Base-by-base conservation (phyloP, 352 stramenopile genomes). In the Thalassiosira ordinaria region DNA sequence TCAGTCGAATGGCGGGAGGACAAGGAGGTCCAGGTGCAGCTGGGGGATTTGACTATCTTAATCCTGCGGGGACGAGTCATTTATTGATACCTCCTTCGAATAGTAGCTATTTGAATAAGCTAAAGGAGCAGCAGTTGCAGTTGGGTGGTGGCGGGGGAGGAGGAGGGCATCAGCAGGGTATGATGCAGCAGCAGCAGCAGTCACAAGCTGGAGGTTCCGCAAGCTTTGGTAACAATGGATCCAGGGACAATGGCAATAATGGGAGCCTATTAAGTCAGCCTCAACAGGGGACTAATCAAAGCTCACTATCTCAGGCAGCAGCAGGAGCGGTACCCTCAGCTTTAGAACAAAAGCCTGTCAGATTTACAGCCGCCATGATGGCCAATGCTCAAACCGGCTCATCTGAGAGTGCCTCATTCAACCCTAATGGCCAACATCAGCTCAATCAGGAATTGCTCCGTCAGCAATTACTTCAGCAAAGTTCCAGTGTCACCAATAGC, bases 1-100 rank as follows among this genome's bases (percentile, higher is more conserved):
- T 84, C 9, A 86, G 67, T 9, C 69, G 88, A 20, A 46, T 91
- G 14, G 37, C 91, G 11, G 78, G 87, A 31, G 41, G 33, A 61
- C 37, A 52, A 37, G 52, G 24, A 37, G 67, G 67, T 24, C 24
- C 4, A 27, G 66, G 47, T 41, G 31, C 39, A n/a, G 47, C 29
- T 26, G 37, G 37, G 22, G 60, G 60, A 49, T 72, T 78, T n/a
- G 55, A 74, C 31, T 65, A 74, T 52, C 66, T 74, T 16, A 74
- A 67, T 53, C 55, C 66, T 5, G 31, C 26, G 9, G 53, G 55
- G 14, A 41, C 49, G 4, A 22, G 49, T 39, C 64, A 64, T 55
- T 51, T 66, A 13, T 60, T 72, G n/a, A 78, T 72, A 33, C 70
- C 70, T 29, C 51, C 59, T 20, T 31, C 18, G 33, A 52, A 72